A percentile compares a stretch with the other conserved stretches of the same genome.
Conservation (phyloP, 495 filamentous ascomycete species). For the Tuber magnatum region DNA sequence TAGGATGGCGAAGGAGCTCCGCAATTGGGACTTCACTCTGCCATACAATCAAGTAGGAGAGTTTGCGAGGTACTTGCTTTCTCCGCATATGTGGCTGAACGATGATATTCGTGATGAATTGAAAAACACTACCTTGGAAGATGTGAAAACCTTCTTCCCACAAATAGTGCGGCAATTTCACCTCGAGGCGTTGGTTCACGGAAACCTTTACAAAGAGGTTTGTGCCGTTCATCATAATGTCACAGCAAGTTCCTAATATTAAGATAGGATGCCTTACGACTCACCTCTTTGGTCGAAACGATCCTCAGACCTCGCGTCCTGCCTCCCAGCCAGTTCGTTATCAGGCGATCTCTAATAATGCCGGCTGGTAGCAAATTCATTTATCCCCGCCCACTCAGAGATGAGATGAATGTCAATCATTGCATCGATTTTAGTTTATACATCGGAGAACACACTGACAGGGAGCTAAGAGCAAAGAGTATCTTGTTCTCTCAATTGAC, state of each 20-base stretch:
- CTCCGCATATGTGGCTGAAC: constrained; percentile 68
- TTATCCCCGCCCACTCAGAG: constrained; percentile 70
- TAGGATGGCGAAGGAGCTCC: constrained; percentile 61
- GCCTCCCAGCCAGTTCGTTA: constrained; percentile 71
- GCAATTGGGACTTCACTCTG: constrained; percentile 78
- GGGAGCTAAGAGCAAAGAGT: constrained; percentile 62
- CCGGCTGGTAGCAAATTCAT: constrained; percentile 73
- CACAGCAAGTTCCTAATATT: background rate
- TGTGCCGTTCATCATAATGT: constrained; percentile 1
- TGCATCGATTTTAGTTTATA: constrained; percentile 89
- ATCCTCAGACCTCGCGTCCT: constrained; percentile 69
- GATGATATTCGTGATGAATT: constrained; percentile 76
- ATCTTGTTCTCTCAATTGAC: constrained; percentile 84
- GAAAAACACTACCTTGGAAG: constrained; percentile 61
- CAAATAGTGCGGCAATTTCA: constrained; percentile 75
- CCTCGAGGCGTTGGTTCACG: constrained; percentile 81
- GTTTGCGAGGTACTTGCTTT: constrained; percentile 69
- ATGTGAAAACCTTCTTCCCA: constrained; percentile 69
- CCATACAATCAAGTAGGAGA: constrained; percentile 89
- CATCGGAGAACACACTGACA: constrained; percentile 65
- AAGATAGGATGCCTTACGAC: constrained; percentile 63
- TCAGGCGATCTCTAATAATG: constrained; percentile 67
- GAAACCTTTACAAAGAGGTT: constrained; percentile 84
- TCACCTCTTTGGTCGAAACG: constrained; percentile 73
- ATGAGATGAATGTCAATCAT: constrained; percentile 90